These are phyloP conservation scores for Heliosperma pusillum DNA, from an alignment of 148 eudicot species.

Conservation along the genomic window DNA sequence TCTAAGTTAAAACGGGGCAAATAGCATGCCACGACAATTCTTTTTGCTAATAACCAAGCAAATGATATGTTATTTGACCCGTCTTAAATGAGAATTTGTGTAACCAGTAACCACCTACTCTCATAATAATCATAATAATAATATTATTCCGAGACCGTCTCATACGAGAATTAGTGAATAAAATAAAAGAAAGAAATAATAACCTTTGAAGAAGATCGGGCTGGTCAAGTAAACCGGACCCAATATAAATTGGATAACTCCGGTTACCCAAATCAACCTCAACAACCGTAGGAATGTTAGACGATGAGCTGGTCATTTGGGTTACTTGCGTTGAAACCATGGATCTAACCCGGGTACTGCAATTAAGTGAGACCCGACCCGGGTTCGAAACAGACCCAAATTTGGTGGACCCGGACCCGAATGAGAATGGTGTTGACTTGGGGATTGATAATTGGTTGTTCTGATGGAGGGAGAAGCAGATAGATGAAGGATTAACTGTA, in stretches of 20 bases:
- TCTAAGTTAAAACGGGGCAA: too few relatives aligned
- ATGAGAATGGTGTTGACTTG: slow-evolving; percentile 28
- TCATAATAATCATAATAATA: too few relatives aligned
- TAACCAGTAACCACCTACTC: too few relatives aligned
- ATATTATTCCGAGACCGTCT: too few relatives aligned
- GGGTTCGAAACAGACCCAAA: slow-evolving; percentile 7
- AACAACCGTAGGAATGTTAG: slow-evolving; percentile 50
- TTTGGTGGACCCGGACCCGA: slow-evolving; percentile 18
- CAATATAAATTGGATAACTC: slow-evolving; percentile 95
- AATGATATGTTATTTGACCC: too few relatives aligned
- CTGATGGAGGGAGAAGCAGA: slow-evolving; percentile 26
- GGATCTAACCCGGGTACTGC: slow-evolving; percentile 14
- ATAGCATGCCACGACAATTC: too few relatives aligned
- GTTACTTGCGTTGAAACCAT: slow-evolving; percentile 36
- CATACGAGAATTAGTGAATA: background rate
- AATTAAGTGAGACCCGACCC: slow-evolving; percentile 10
- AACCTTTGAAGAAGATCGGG: slow-evolving; percentile 88
- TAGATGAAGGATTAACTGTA: slow-evolving; percentile 26
- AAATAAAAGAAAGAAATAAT: background rate
- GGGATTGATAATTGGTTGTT: background rate
- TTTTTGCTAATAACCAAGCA: too few relatives aligned
- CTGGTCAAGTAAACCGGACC: slow-evolving; percentile 74
- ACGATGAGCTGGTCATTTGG: slow-evolving; percentile 25
- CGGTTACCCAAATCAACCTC: slow-evolving; percentile 84
- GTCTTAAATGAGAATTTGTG: too few relatives aligned